A percentile compares a stretch with the other conserved stretches of the same genome.
phyloP scores from a whole-genome alignment of 2,329 filamentous ascomycete genomes.

The Zarea fungicola region DNA sequence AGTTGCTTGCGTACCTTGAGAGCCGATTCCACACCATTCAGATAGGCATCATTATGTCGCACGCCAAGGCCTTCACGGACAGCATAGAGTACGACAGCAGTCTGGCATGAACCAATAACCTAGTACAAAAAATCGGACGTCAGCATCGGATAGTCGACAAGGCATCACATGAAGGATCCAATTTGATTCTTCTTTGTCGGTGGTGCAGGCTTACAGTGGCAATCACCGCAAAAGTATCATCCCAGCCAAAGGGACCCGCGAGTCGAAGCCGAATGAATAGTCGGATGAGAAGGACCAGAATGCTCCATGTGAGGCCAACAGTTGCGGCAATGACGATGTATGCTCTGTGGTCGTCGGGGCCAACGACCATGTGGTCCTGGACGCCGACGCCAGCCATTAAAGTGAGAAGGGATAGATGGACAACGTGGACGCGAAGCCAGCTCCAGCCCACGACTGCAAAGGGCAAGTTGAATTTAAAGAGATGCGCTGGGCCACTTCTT shows the following conservation, averaged over 20 bases:
- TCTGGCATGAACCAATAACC: slow-evolving; percentile 13
- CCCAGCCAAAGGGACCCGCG: slow-evolving; percentile 15
- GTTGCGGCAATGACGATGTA: slow-evolving; percentile 16
- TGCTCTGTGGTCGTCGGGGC: slow-evolving; percentile 14
- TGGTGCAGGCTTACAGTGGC: slow-evolving; percentile 16
- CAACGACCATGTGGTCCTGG: slow-evolving; percentile 9
- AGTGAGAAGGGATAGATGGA: not conserved
- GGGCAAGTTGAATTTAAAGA: too few species aligned
- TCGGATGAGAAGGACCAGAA: slow-evolving; percentile 15
- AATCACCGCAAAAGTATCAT: slow-evolving; percentile 14
- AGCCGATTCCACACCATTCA: slow-evolving; percentile 1
- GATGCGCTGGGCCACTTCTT: too few species aligned
- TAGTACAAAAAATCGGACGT: not conserved
- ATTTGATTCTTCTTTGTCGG: too few species aligned
- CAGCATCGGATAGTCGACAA: too few species aligned
- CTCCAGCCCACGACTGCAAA: too few species aligned
- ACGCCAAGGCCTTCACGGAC: slow-evolving; percentile 15
- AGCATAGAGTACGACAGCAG: slow-evolving; percentile 7
- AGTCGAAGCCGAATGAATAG: slow-evolving; percentile 16
- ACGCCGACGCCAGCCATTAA: slow-evolving; percentile 7
- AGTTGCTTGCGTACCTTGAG: slow-evolving; percentile 15
- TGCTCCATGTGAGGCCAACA: slow-evolving; percentile 17
- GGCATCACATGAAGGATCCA: too few species aligned
- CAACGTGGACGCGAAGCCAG: not conserved
- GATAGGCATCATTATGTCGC: slow-evolving; percentile 2